Percentiles rank a stretch among this genome's conserved stretches.
Evolutionary conservation across 2,329 filamentous ascomycete species (phyloP).

Genomic region (Lachnellula suecica): DNA sequence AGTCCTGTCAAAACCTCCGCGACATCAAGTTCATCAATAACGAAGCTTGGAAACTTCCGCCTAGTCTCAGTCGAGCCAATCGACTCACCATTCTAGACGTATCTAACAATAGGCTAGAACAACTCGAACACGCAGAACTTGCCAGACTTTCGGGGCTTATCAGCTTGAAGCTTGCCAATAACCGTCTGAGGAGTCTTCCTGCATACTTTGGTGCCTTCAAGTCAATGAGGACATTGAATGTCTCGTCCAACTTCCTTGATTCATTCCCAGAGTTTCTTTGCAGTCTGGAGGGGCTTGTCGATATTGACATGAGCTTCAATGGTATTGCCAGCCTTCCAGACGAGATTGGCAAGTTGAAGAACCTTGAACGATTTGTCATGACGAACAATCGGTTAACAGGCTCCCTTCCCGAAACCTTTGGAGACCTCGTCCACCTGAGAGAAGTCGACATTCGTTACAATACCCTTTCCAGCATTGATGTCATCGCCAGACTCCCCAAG

Average conservation of each 20-base stretch:
- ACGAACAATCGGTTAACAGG: conserved; percentile 90
- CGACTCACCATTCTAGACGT: conserved; percentile 88
- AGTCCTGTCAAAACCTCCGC: conserved; percentile 84
- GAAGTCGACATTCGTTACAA: conserved; percentile 97
- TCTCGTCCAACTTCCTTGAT: conserved; percentile 90
- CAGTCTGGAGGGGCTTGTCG: conserved; percentile 77
- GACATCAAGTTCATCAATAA: conserved; percentile 97
- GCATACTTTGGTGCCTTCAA: conserved; percentile 80
- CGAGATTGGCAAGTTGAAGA: conserved; percentile 73
- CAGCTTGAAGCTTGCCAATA: conserved; percentile 92
- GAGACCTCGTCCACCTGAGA: conserved; percentile 72
- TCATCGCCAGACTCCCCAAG: conserved; percentile 79
- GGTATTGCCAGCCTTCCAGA: conserved; percentile 76
- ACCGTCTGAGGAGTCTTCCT: conserved; percentile 77
- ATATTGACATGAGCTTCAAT: conserved; percentile 97
- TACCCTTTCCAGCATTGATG: conserved; percentile 81
- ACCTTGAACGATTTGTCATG: conserved; percentile 85
- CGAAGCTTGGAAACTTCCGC: conserved; percentile 81
- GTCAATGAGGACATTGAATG: conserved; percentile 77
- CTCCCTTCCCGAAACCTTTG: conserved; percentile 71
- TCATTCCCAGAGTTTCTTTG: conserved; percentile 85
- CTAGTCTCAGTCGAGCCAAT: conserved; percentile 77
- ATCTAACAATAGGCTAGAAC: conserved; percentile 89
- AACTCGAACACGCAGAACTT: conserved; percentile 82
- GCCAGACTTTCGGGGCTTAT: conserved; percentile 73